Base-by-base conservation (phyloP, 176 grass and related monocot species). In the Carex pumila region DNA sequence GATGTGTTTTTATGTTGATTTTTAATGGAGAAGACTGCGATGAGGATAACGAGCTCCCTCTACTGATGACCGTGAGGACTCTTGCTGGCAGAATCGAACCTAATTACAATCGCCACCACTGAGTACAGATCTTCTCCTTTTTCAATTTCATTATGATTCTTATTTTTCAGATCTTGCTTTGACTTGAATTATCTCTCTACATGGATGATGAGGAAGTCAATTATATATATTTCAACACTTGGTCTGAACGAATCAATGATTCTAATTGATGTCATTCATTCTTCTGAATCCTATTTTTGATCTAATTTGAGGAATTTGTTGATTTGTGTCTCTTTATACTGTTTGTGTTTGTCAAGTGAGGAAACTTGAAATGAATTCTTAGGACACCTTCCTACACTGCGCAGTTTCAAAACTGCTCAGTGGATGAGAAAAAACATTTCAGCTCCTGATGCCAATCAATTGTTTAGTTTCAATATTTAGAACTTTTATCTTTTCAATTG, bases 41-140 rank as follows among this genome's bases (percentile, higher is more conserved):
- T 98, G 91, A 95, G 86, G 95, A 98, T 76, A 93, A 85, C 53
- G 90, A 94, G 95, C 95, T 98, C 92, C 95, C 95, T 98, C 95
- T 98, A 88, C 95, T 95, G 95, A 94, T 85, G 7, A 70, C 25
- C 83, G 81, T 95, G 92, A 91, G 68, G 95, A 93, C 70, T 85
- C 71, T 77, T n/a, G 95, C 95, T 93, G 89, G 95, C 91, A 89
- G 92, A 98, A 98, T 98, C 95, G 92, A 98, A 95, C 95, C 92
- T 85, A 90, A 65, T 29, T 2, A 21, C 13, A 81, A 53, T 75
- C 66, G 95, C 95, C 92, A 90, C 70, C 64, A 85, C 92, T 98
- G 92, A 98, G 92, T 84, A 85, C 12, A 34, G 0, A 76, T 87
- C 18, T 37, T 17, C 39, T 41, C 60, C 13, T n/a, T 85, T 54